These are phyloP conservation scores for Parasarocladium wereldwijsianum DNA, from an alignment of 2,329 filamentous ascomycete genomes.

Conservation along the genomic window DNA sequence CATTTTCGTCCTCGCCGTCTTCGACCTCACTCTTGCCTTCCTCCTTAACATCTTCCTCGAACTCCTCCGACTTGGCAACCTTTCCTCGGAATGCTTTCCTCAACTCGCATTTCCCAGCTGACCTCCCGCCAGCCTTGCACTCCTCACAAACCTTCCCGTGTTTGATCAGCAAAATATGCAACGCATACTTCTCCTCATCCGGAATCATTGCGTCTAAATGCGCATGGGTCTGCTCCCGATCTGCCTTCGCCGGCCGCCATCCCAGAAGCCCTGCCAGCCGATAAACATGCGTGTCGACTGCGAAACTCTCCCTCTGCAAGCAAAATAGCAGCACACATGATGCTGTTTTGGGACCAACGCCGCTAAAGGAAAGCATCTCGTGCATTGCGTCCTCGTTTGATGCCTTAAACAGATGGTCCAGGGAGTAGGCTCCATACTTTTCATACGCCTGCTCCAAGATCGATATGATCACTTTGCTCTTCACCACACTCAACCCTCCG, in stretches of 20 bases:
- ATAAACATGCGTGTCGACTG: slow-evolving; percentile 38
- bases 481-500: slow-evolving; percentile 58
- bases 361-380: slow-evolving; percentile 33
- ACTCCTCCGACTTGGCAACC: slow-evolving; percentile 9
- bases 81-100: slow-evolving; percentile 21
- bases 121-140: slow-evolving; percentile 29
- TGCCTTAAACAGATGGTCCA: slow-evolving; percentile 31
- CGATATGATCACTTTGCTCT: slow-evolving; percentile 56
- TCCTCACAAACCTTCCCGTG: slow-evolving; percentile 30
- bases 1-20: background rate
- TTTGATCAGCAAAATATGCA: slow-evolving; percentile 32
- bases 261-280: slow-evolving; percentile 32
- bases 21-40: slow-evolving; percentile 5
- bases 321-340: slow-evolving; percentile 38
- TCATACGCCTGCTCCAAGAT: slow-evolving; percentile 45
- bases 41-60: slow-evolving; percentile 5
- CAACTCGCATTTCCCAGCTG: slow-evolving; percentile 22
- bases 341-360: slow-evolving; percentile 40
- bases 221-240: slow-evolving; percentile 30
- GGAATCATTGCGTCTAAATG: slow-evolving; percentile 34
- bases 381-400: slow-evolving; percentile 31
- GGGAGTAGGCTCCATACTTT: slow-evolving; percentile 25
- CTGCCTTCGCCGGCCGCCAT: slow-evolving; percentile 27
- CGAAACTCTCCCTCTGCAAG: slow-evolving; percentile 29
- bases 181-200: slow-evolving; percentile 31